phyloP scores from a whole-genome alignment of 345 rosid species.

The Barbarea vulgaris region DNA sequence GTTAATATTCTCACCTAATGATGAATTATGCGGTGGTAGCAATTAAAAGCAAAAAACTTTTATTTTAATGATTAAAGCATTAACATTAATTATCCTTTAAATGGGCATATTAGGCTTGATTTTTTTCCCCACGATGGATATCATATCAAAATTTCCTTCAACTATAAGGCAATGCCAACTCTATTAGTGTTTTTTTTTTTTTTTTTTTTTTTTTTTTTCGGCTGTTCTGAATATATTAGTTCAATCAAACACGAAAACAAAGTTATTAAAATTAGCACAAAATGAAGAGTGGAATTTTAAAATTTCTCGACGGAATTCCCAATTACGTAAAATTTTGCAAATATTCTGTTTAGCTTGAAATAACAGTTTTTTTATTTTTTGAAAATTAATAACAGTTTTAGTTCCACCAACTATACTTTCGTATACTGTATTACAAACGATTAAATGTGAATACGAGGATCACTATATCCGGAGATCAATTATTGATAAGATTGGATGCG shows the following conservation, averaged over 20 bases:
- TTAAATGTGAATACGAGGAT: neutral
- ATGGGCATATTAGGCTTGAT: conserved; percentile 4
- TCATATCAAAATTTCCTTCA: conserved; percentile 9
- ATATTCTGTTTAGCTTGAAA: neutral
- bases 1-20: conserved; percentile 33
- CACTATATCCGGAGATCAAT: neutral
- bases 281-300: neutral
- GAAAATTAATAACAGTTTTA: neutral
- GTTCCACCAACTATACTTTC: neutral
- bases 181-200: neutral
- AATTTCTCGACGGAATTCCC: neutral
- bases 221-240: neutral
- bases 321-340: neutral
- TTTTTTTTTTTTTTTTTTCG: too few species aligned
- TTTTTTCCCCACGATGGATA: conserved; percentile 1
- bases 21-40: conserved; percentile 28
- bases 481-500: conserved; percentile 1
- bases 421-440: neutral
- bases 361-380: neutral
- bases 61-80: conserved; percentile 31
- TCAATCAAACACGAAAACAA: neutral
- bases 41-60: conserved; percentile 33
- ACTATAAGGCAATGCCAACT: conserved; percentile 8
- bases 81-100: neutral
- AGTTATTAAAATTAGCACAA: neutral